Conservation (phyloP, 805 yeast genomes). For the Brettanomyces sp. region DNA sequence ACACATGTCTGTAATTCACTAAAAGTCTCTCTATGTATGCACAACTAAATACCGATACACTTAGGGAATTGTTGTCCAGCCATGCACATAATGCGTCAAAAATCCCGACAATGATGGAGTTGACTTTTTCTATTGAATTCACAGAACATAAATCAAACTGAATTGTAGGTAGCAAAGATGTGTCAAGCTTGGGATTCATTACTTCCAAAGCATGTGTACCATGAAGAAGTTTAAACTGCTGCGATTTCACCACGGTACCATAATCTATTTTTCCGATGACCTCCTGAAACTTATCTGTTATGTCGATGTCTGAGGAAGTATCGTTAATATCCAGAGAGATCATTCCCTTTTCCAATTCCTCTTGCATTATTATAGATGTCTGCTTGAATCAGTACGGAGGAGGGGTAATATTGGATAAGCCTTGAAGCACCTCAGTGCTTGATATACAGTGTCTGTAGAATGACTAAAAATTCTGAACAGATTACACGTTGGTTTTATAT, state of each 20-base stretch:
- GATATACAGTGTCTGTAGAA: no score
- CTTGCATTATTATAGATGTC: constrained; percentile 5
- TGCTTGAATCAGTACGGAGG: no score
- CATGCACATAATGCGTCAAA: constrained; percentile 54
- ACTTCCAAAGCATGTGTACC: constrained; percentile 86
- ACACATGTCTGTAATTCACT: constrained; percentile 6
- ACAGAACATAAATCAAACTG: constrained; percentile 34
- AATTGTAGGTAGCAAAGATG: constrained; percentile 51
- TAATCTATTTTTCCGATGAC: constrained; percentile 25
- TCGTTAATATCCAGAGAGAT: constrained; percentile 3
- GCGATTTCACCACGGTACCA: constrained; percentile 50
- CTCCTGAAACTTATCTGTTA: constrained; percentile 43
- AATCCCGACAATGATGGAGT: constrained; percentile 45
- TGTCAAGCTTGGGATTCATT: constrained; percentile 63
- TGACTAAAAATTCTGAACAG: no score
- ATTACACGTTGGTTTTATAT: no score
- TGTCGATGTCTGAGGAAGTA: constrained; percentile 30
- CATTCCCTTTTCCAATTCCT: constrained; percentile 3
- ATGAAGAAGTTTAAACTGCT: constrained; percentile 58
- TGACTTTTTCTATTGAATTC: constrained; percentile 29
- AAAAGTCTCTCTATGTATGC: constrained; percentile 38
- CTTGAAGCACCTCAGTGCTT: no score
- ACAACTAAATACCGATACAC: constrained; percentile 73
- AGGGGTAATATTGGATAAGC: no score
- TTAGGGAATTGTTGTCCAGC: constrained; percentile 65